phyloP scores from a whole-genome alignment of 2,329 filamentous ascomycete species.

The Phialemoniopsis sp. region DNA sequence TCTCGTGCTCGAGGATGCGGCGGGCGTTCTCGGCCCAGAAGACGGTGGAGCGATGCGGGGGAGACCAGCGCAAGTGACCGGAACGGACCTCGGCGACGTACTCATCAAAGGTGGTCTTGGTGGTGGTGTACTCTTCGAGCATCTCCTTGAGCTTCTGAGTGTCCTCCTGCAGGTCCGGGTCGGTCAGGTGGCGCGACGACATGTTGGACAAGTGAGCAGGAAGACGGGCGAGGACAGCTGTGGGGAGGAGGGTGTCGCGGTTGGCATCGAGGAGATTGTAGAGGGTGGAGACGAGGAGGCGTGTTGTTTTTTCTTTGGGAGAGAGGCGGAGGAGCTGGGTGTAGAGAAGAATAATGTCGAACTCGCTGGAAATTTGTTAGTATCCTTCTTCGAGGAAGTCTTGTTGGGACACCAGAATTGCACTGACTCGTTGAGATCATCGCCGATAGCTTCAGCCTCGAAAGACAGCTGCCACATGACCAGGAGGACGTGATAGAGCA shows the following conservation, averaged over 20 bases:
- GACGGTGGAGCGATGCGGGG: conserved; percentile 77
- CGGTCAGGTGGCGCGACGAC: conserved; percentile 56
- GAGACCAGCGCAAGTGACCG: conserved; percentile 88
- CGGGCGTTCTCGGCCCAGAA: conserved; percentile 94
- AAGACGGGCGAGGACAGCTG: conserved; percentile 80
- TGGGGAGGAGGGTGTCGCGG: conserved; percentile 71
- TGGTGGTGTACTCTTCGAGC: conserved; percentile 64
- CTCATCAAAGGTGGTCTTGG: conserved; percentile 78
- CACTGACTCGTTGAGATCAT: conserved; percentile 79
- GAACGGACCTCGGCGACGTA: conserved; percentile 83
- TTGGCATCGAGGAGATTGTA: conserved; percentile 75
- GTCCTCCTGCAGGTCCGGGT: conserved; percentile 62
- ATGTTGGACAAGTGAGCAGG: conserved; percentile 64
- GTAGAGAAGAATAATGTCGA: conserved; percentile 88
- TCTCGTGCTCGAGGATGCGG: conserved; percentile 78
- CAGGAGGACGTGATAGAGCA: conserved; percentile 89
- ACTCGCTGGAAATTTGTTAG: conserved; percentile 56
- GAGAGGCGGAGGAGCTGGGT: conserved; percentile 89
- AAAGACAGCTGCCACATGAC: conserved; percentile 98
- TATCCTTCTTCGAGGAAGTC: not conserved
- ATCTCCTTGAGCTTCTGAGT: conserved; percentile 57
- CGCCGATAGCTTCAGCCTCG: conserved; percentile 68
- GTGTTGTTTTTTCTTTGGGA: conserved; percentile 96
- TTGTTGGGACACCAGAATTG: not conserved
- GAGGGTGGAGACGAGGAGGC: conserved; percentile 83